Evolutionary conservation across 257 asterid species (phyloP).

Genomic region (Cinchona pubescens): DNA sequence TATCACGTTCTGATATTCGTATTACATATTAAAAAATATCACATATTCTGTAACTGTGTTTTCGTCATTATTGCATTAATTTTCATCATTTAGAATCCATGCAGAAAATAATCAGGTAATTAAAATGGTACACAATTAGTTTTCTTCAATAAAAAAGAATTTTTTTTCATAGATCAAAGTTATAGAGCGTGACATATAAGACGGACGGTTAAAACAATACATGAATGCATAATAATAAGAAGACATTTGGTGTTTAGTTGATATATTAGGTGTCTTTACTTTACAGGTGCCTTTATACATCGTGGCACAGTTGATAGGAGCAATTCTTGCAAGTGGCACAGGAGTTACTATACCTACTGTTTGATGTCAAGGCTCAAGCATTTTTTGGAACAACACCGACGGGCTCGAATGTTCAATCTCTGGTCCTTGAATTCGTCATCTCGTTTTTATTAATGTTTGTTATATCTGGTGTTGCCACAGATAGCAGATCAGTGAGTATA

Average conservation of each 20-base stretch:
- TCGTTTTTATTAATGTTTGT: constrained; percentile 66
- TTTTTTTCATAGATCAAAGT: background rate
- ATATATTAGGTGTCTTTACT: no score
- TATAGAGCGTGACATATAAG: no score
- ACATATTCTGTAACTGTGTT: no score
- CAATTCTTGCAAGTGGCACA: constrained; percentile 67
- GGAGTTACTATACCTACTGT: constrained; percentile 39
- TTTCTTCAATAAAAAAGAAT: background rate
- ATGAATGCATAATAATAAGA: no score
- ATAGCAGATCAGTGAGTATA: constrained; percentile 52
- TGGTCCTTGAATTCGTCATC: constrained; percentile 47
- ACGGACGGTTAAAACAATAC: no score
- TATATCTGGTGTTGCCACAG: constrained; percentile 72
- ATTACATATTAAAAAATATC: no score
- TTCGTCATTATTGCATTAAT: background rate
- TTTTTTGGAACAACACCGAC: constrained; percentile 50
- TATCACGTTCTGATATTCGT: no score
- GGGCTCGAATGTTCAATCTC: constrained; percentile 50
- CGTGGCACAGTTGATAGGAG: constrained; percentile 47
- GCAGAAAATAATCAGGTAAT: background rate
- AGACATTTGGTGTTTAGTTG: no score
- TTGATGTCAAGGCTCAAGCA: constrained; percentile 34
- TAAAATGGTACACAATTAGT: no score
- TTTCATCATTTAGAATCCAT: background rate
- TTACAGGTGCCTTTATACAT: constrained; percentile 61